Base-by-base conservation (phyloP, 2,329 filamentous ascomycete species). In the Hypoxylon sp. region DNA sequence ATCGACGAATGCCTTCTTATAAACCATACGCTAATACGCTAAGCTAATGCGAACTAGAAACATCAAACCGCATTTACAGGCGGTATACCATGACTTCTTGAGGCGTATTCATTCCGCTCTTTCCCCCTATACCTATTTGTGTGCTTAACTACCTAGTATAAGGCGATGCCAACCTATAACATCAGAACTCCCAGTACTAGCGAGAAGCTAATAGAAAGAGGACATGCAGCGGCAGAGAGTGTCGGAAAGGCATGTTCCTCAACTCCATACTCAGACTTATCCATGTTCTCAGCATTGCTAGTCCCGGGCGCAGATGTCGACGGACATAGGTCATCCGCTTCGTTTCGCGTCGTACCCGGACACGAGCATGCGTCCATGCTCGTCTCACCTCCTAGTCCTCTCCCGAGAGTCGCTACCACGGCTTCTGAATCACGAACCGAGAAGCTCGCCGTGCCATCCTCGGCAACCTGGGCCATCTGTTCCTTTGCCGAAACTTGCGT, bases 371-470 rank as follows among this genome's bases (percentile, higher is more conserved):
- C 10, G 7, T 2, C 11, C 14, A 30, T 14, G 2, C 11, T 23
- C 23, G 43, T 17, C 19, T 66, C 68, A 11, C 32, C 17, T 14
- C 63, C 56, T 13, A 74, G 61, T 45, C 55, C 56, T 28, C 57
- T 25, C 13, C 81, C 82, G 55, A 85, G 74, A 59, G 81, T 83
- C 23, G 80, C 83, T 4, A 85, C 79, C 3, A 84, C 75, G 32
- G 83, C 84, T 66, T 85, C 75, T 3, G 79, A 80, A 71, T 86
- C 83, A 19, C 82, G 78, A 9, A 82, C 79, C 4, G 73, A 59
- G 56, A 82, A 68, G 14, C 65, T 75, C 6, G 75, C 77, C 6
- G 61, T 76, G 5, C 80, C 81, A 63, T 80, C 76, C 51, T 51
- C 65, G 14, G 63, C 77, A 21, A 82, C 75, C 7, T 61, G 72